phyloP scores from a whole-genome alignment of 108 stramenopile genomes.

The Stephanodiscus minutulus region DNA sequence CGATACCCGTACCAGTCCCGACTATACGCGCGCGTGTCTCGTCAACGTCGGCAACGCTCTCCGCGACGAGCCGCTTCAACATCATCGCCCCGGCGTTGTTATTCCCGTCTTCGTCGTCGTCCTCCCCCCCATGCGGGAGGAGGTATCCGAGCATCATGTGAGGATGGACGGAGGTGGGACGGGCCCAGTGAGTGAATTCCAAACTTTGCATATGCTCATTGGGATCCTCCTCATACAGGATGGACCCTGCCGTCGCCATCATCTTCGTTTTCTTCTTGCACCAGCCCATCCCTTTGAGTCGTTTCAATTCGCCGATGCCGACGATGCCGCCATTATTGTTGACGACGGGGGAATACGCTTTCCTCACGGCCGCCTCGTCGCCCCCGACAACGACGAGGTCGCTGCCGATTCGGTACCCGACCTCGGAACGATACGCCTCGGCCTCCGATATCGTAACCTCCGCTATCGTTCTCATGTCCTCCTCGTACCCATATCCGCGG shows the following conservation, averaged over 20 bases:
- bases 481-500: slow-evolving; percentile 67
- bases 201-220: not conserved
- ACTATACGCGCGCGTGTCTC: slow-evolving; percentile 66
- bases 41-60: slow-evolving; percentile 75
- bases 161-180: slow-evolving; percentile 66
- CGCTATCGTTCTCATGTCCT: slow-evolving; percentile 65
- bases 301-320: slow-evolving; percentile 5
- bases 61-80: slow-evolving; percentile 73
- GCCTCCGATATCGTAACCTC: slow-evolving; percentile 51
- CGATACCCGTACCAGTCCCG: slow-evolving; percentile 12
- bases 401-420: not conserved
- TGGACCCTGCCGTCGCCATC: not conserved
- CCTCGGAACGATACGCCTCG: slow-evolving; percentile 44
- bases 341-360: too few species aligned
- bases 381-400: too few species aligned
- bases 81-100: slow-evolving; percentile 45
- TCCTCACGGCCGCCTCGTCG: too few species aligned
- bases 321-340: not conserved
- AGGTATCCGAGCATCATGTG: slow-evolving; percentile 86
- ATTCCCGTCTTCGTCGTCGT: not conserved
- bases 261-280: not conserved
- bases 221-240: too few species aligned
- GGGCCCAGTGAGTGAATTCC: slow-evolving; percentile 58
- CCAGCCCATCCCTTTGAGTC: slow-evolving; percentile 18
- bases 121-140: too few species aligned